phyloP scores from a whole-genome alignment of 768 basidiomycete genomes.

The Suillus variegatus region DNA sequence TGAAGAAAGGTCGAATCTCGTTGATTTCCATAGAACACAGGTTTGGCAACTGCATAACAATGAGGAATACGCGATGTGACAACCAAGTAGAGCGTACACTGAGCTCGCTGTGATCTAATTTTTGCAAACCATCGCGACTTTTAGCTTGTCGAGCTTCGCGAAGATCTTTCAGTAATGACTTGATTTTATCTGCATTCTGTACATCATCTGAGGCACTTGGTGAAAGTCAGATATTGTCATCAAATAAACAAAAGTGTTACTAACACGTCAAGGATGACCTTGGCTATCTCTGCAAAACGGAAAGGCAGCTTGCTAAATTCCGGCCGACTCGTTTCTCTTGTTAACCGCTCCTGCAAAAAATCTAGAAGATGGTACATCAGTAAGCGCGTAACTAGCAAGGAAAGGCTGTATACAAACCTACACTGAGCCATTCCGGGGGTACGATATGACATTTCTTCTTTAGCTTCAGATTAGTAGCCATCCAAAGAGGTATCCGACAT shows the following conservation, averaged over 20 bases:
- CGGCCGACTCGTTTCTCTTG: conserved; percentile 69
- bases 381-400: background rate
- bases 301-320: conserved; percentile 84
- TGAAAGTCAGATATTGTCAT: conserved; percentile 1
- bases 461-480: conserved; percentile 89
- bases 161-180: conserved; percentile 89
- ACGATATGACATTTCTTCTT: conserved; percentile 96
- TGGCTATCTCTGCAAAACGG: conserved; percentile 87
- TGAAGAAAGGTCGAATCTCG: conserved; percentile 89
- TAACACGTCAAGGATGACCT: conserved; percentile 91
- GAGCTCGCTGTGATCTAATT: conserved; percentile 79
- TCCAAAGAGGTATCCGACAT: conserved; percentile 90
- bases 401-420: conserved; percentile 54
- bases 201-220: conserved; percentile 88
- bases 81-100: conserved; percentile 45
- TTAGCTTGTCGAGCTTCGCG: conserved; percentile 96
- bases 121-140: conserved; percentile 79
- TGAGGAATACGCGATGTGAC: conserved; percentile 2
- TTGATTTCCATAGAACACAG: conserved; percentile 92
- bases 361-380: conserved; percentile 46
- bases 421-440: conserved; percentile 84
- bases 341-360: conserved; percentile 73
- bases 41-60: conserved; percentile 65
- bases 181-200: conserved; percentile 78
- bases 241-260: conserved; percentile 26